Evolutionary conservation across 2,329 filamentous ascomycete species (phyloP).

Genomic region (Xylariaceae sp.): DNA sequence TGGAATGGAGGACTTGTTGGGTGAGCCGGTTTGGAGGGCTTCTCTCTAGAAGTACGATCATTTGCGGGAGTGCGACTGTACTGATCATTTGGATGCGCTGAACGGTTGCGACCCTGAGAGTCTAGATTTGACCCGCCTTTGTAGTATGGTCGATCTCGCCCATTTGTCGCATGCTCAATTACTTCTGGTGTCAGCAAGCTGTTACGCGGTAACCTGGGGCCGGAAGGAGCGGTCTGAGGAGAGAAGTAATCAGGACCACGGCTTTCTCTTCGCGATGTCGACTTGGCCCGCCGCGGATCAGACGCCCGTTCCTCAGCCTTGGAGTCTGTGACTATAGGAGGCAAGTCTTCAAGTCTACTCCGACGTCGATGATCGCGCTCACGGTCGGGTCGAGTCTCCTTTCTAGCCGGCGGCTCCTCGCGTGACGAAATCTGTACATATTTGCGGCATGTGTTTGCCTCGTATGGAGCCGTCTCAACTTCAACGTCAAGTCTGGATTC

Average conservation of each 20-base stretch:
- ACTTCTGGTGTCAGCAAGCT: conserved; percentile 48
- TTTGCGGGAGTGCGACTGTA: conserved; percentile 21
- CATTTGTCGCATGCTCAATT: conserved; percentile 32
- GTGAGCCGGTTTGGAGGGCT: conserved; percentile 14
- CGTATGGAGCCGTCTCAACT: conserved; percentile 27
- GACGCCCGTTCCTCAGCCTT: conserved; percentile 13
- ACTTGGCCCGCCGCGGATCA: conserved; percentile 25
- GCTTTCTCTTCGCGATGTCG: conserved; percentile 22
- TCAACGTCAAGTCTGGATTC: conserved; percentile 1
- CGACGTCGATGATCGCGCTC: conserved; percentile 20
- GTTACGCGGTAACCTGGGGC: conserved; percentile 31
- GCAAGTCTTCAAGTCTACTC: conserved; percentile 28
- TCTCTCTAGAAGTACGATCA: conserved; percentile 24
- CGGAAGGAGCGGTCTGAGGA: conserved; percentile 23
- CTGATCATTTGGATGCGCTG: conserved; percentile 21
- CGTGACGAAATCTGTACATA: conserved; percentile 32
- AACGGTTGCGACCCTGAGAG: conserved; percentile 19
- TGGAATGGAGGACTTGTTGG: conserved; percentile 24
- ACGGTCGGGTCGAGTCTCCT: conserved; percentile 18
- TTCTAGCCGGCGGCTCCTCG: conserved; percentile 25
- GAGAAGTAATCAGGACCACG: conserved; percentile 36
- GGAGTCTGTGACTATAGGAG: conserved; percentile 31
- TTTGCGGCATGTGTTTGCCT: conserved; percentile 44
- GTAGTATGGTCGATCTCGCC: conserved; percentile 30
- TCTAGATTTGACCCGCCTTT: conserved; percentile 24